Conservation (phyloP, 2,329 filamentous ascomycete species). For the Diaporthe citri region DNA sequence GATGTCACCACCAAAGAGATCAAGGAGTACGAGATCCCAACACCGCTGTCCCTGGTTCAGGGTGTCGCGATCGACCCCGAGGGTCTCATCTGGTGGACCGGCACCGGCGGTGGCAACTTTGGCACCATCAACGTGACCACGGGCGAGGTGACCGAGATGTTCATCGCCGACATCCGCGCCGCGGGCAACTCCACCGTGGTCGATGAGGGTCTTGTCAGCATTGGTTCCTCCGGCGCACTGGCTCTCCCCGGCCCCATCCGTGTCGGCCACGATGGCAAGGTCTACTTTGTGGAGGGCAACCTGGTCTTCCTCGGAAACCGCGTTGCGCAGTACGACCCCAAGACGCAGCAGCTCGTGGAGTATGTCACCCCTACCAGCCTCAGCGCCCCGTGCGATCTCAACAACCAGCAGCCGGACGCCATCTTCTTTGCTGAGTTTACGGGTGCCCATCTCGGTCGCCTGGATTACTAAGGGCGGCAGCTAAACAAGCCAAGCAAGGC, state of each 20-base stretch:
- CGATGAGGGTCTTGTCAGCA: not conserved
- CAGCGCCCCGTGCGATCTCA: slow-evolving; percentile 19
- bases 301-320: slow-evolving; percentile 28
- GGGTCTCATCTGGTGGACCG: slow-evolving; percentile 26
- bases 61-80: slow-evolving; percentile 1
- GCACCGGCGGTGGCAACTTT: slow-evolving; percentile 3
- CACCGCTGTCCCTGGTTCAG: slow-evolving; percentile 8
- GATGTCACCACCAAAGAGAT: slow-evolving; percentile 17
- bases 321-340: slow-evolving; percentile 21
- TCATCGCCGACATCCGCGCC: slow-evolving; percentile 25
- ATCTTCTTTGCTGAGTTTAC: slow-evolving; percentile 23
- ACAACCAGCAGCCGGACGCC: slow-evolving; percentile 22
- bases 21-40: slow-evolving; percentile 26
- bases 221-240: slow-evolving; percentile 6
- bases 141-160: slow-evolving; percentile 27
- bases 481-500: not conserved
- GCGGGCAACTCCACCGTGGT: slow-evolving; percentile 24
- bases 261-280: slow-evolving; percentile 21
- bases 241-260: not conserved
- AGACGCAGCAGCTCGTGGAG: slow-evolving; percentile 27
- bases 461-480: not conserved
- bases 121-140: slow-evolving; percentile 18
- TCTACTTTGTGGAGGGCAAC: slow-evolving; percentile 25
- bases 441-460: not conserved
- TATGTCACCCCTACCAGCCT: slow-evolving; percentile 22